These are phyloP conservation scores for Pseudoturritis turrita DNA, from an alignment of 345 rosid genomes.

Conservation along the genomic window DNA sequence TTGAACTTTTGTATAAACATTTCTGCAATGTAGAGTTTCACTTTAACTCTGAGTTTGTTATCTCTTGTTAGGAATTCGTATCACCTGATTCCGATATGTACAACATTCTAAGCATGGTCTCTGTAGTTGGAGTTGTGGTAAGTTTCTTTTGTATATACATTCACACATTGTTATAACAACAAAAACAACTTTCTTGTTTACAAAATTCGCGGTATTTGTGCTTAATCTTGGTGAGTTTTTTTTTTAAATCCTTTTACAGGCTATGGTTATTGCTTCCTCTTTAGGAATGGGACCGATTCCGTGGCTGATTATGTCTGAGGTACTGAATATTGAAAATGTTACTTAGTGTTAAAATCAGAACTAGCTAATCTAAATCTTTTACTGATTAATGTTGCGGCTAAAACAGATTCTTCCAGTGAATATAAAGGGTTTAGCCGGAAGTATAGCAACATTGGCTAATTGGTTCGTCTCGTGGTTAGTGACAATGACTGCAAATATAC, in stretches of 20 bases:
- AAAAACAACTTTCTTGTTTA: not conserved
- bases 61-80: conserved; percentile 42
- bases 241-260: conserved; percentile 39
- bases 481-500: conserved; percentile 90
- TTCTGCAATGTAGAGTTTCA: conserved; percentile 11
- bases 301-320: conserved; percentile 99
- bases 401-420: conserved; percentile 85
- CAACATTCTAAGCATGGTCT: conserved; percentile 58
- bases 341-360: not conserved
- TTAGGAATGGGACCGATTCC: conserved; percentile 96
- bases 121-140: conserved; percentile 94
- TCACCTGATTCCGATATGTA: conserved; percentile 53
- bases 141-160: conserved; percentile 17
- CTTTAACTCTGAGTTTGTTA: conserved; percentile 2
- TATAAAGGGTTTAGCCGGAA: conserved; percentile 91
- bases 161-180: not conserved
- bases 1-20: not conserved
- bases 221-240: not conserved
- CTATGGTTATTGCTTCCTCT: conserved; percentile 69
- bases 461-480: conserved; percentile 67
- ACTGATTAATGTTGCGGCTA: not conserved
- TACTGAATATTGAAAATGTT: conserved; percentile 16
- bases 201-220: not conserved
- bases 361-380: not conserved
- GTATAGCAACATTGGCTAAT: conserved; percentile 78